Evolutionary conservation across 306 rosid species (phyloP).

Genomic region (Corylus americana): DNA sequence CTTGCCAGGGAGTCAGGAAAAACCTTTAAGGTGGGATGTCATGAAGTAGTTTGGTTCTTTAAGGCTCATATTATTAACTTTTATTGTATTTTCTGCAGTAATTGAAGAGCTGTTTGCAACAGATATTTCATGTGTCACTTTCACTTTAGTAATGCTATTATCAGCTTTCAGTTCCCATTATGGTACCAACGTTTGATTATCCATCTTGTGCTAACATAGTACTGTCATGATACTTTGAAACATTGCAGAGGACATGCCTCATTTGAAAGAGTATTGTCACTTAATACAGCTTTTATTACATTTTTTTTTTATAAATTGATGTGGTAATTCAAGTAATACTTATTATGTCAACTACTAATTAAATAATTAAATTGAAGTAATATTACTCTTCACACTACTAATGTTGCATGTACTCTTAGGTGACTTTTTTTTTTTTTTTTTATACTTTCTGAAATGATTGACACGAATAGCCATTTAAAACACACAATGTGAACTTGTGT

Average conservation of each 20-base stretch:
- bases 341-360: no score
- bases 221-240: not conserved
- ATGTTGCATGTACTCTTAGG: no score
- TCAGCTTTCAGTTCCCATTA: not conserved
- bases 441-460: no score
- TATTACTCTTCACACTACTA: no score
- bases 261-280: not conserved
- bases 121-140: not conserved
- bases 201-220: not conserved
- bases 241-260: not conserved
- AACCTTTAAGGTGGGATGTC: not conserved
- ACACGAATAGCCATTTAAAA: no score
- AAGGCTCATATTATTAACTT: not conserved
- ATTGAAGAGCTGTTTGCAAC: not conserved
- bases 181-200: not conserved
- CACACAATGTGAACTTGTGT: no score
- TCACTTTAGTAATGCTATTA: not conserved
- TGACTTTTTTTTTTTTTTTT: no score
- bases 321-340: no score
- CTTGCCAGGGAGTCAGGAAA: not conserved
- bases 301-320: no score
- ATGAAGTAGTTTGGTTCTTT: not conserved
- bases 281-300: no score
- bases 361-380: no score
- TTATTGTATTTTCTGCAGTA: not conserved